A percentile compares a stretch with the other conserved stretches of the same genome.
Conservation (phyloP, 495 filamentous ascomycete genomes). For the Oleoguttula mirabilis region DNA sequence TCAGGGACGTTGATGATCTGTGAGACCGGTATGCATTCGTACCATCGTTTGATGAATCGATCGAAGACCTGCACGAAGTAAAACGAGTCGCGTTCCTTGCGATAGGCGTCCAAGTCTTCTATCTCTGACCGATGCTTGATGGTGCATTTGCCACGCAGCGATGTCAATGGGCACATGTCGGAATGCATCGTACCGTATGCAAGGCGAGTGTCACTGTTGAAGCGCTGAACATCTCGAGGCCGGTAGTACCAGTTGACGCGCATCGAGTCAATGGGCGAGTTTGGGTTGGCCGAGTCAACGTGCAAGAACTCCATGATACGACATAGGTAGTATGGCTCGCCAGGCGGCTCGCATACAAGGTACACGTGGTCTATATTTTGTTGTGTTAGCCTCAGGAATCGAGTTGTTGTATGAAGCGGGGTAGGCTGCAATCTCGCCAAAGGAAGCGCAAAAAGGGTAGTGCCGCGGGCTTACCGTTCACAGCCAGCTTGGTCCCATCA, state of each 20-base stretch:
- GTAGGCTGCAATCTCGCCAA: slow-evolving; percentile 14
- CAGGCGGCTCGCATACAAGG: slow-evolving; percentile 92
- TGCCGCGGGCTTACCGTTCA: slow-evolving; percentile 67
- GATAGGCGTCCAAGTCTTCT: slow-evolving; percentile 66
- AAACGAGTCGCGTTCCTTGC: slow-evolving; percentile 71
- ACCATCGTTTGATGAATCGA: slow-evolving; percentile 92
- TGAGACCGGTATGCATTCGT: slow-evolving; percentile 85
- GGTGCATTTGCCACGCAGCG: slow-evolving; percentile 82
- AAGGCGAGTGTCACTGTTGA: slow-evolving; percentile 74
- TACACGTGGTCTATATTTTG: slow-evolving; percentile 74
- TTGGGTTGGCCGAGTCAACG: slow-evolving; percentile 51
- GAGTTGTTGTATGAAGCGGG: slow-evolving; percentile 5
- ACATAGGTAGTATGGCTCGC: slow-evolving; percentile 93
- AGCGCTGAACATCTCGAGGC: slow-evolving; percentile 86
- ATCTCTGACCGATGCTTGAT: slow-evolving; percentile 84
- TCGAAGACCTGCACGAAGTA: slow-evolving; percentile 98
- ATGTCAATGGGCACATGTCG: slow-evolving; percentile 82
- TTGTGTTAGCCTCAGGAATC: slow-evolving; percentile 24
- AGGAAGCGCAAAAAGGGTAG: neutral
- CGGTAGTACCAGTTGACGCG: slow-evolving; percentile 98
- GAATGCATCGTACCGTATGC: slow-evolving; percentile 98
- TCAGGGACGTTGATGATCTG: slow-evolving; percentile 93
- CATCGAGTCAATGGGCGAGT: slow-evolving; percentile 67
- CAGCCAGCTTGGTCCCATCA: slow-evolving; percentile 68
- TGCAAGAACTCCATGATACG: slow-evolving; percentile 97